These are phyloP conservation scores for Pseudopyricularia cyperi DNA, from an alignment of 2,329 filamentous ascomycete species.

Conservation along the genomic window DNA sequence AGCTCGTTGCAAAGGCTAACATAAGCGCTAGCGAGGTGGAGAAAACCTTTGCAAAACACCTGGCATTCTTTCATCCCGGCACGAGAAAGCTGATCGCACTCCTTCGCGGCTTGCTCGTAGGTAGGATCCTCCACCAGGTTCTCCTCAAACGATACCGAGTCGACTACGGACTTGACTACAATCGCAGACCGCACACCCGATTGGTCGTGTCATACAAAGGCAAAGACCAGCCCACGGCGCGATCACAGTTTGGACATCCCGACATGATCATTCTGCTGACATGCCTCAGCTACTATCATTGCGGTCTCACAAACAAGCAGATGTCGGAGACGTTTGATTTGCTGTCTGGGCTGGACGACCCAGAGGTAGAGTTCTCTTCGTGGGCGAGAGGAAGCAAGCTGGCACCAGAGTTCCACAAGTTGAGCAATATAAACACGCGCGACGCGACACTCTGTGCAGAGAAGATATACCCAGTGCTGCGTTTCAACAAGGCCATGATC, in stretches of 20 bases:
- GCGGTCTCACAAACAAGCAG: conserved; percentile 36
- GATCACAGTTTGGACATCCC: conserved; percentile 50
- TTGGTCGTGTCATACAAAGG: conserved; percentile 47
- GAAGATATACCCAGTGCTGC: conserved; percentile 38
- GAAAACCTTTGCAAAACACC: conserved; percentile 16
- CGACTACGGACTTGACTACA: conserved; percentile 43
- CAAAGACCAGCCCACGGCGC: conserved; percentile 40
- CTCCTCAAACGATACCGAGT: conserved; percentile 52
- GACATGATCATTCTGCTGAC: conserved; percentile 45
- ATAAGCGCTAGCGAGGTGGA: conserved; percentile 17
- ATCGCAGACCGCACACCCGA: conserved; percentile 23
- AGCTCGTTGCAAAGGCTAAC: conserved; percentile 25
- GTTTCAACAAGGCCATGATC: conserved; percentile 36
- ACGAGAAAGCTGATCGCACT: conserved; percentile 25
- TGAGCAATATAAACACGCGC: conserved; percentile 43
- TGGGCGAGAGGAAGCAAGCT: conserved; percentile 30
- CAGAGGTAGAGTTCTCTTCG: conserved; percentile 31
- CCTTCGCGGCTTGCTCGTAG: conserved; percentile 41
- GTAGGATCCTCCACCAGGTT: conserved; percentile 38
- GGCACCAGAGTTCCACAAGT: conserved; percentile 20
- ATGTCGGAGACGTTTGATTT: conserved; percentile 31
- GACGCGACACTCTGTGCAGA: conserved; percentile 34
- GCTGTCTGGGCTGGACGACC: conserved; percentile 37
- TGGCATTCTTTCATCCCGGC: conserved; percentile 20
- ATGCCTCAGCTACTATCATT: conserved; percentile 41